Percentiles rank a stretch among this genome's conserved stretches.
phyloP scores from a whole-genome alignment of 2,329 filamentous ascomycete species.

The Neofusicoccum ribis region DNA sequence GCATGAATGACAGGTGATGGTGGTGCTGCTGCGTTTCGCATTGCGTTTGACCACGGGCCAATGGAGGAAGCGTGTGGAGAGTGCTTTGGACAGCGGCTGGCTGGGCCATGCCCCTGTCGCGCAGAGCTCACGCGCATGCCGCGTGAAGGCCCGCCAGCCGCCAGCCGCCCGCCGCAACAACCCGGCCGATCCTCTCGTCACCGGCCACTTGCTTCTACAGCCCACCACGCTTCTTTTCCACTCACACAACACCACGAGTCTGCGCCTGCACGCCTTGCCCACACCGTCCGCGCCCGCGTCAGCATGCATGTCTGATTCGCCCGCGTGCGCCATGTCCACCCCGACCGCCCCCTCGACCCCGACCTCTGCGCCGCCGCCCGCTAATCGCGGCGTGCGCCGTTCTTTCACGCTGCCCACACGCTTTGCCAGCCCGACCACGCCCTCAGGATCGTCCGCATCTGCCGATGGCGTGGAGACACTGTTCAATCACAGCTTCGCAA shows the following conservation, averaged over 20 bases:
- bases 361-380: conserved; percentile 29
- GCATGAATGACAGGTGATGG: conserved; percentile 10
- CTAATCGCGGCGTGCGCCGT: conserved; percentile 36
- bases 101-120: conserved; percentile 6
- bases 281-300: conserved; percentile 3
- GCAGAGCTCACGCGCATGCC: conserved; percentile 14
- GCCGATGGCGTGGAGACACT: conserved; percentile 64
- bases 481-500: conserved; percentile 71
- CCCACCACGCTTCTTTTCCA: conserved; percentile 8
- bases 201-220: conserved; percentile 7
- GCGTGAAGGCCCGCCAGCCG: conserved; percentile 15
- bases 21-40: conserved; percentile 9
- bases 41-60: conserved; percentile 2
- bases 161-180: conserved; percentile 7
- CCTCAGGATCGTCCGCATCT: conserved; percentile 35
- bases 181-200: conserved; percentile 13
- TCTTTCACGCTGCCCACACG: conserved; percentile 52
- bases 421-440: conserved; percentile 31
- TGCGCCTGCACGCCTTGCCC: conserved; percentile 7
- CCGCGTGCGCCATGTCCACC: conserved; percentile 31
- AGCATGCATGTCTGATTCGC: conserved; percentile 31
- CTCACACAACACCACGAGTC: conserved; percentile 6
- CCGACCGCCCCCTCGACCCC: conserved; percentile 31
- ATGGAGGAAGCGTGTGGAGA: neutral
- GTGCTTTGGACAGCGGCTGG: conserved; percentile 1